Base-by-base conservation (phyloP, 768 basidiomycete genomes). In the Tylopilus felleus region DNA sequence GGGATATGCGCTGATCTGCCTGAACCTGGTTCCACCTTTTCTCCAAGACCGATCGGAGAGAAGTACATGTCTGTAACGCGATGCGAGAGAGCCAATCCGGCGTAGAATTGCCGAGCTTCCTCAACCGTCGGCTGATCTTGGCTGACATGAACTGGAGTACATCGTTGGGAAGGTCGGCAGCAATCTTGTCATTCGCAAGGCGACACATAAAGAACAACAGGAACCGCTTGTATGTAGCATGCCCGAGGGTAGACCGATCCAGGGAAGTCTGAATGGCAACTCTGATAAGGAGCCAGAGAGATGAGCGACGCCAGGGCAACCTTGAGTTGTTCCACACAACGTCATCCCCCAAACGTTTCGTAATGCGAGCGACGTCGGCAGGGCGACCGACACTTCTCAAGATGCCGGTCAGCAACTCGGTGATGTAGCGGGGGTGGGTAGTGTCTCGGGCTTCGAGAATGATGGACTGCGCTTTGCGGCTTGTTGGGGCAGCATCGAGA, bases 201-300 rank as follows among this genome's bases (percentile, higher is more conserved):
- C 39, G 5, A 22, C 62, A 44, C 58, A 69, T 56, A 53, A 73
- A 63, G 50, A 65, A 73, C 0, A 69, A n/a, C 40, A 73, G 68
- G 57, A 74, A 74, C 5, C 27, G 45, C 39, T 74, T 74, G 62
- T 74, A 74, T 5, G 59, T 39, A 8, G 22, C 38, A 5, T 25
- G 43, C 7, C 59, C 62, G 8, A 50, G 17, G 29, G 22, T 41
- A 41, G 60, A 59, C 35, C 54, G 60, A 23, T 48, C 56, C 25
- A 73, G 60, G 0, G 73, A 69, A 0, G 71, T 76, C 59, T 80
- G 78, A 23, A 79, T 56, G 1, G 71, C 69, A 5, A 82, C 76
- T 8, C 80, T 75, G 31, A 79, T 62, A 13, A 79, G 60, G 5
- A 81, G 73, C 80, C 80, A 83, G 12, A 79, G 65, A 1, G 78